Base-by-base conservation (phyloP, 78 protist genomes). In the Protostelium mycophagum region DNA sequence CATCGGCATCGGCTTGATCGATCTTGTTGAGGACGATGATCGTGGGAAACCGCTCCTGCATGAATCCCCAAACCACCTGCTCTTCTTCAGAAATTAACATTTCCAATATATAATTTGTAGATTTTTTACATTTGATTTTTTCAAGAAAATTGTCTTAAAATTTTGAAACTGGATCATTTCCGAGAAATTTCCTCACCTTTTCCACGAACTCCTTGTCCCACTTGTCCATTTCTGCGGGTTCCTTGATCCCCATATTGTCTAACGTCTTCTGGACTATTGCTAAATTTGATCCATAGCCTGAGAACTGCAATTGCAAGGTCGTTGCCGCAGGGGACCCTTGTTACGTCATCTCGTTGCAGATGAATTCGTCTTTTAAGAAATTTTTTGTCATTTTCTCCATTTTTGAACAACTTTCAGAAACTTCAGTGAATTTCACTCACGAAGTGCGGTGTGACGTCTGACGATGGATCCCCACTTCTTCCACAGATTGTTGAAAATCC, bases 401-500 rank as follows among this genome's bases (percentile, higher is more conserved):
- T 86, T 86, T 38, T 28, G 1, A 35, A 5, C n/a, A n/a, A n/a
- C n/a, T n/a, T n/a, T n/a, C n/a, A n/a, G n/a, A n/a, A n/a, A n/a
- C n/a, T n/a, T n/a, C n/a, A n/a, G n/a, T n/a, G n/a, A n/a, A n/a
- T 0, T 16, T 37, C 38, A 38, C 84, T 35, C 28, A 83, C 89
- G 83, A 0, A 93, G 87, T 83, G 93, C 9, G n/a, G 31, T 9
- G 91, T 94, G 96, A 31, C 90, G 90, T 51, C 94, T 86, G 0
- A 83, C 63, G 35, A 94, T 86, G n/a, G 89, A 38, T 28, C 38
- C 35, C 96, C 97, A 93, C 86, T 92, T 63, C 28, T 83, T 87
- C 37, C 36, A 28, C 16, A 97, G 37, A 87, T 96, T 97, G 88
- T 88, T 51, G 73, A 34, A 93, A 31, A 95, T 94, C 97, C 97